Evolutionary conservation across 805 yeast genomes (phyloP).

Genomic region (Nakazawaea molendinolei): DNA sequence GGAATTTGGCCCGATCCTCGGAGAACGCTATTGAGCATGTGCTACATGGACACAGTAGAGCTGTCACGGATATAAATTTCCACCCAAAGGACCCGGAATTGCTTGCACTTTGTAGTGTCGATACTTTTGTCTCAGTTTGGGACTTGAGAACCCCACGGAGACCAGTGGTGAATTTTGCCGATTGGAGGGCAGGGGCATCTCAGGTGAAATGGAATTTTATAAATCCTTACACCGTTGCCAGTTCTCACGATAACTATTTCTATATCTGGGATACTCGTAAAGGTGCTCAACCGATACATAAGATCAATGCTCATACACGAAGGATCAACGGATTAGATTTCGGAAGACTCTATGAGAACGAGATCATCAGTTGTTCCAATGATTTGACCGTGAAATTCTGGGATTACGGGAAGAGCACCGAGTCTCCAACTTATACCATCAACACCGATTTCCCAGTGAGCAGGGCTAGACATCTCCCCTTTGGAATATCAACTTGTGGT

Average conservation of each 20-base stretch:
- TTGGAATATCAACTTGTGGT: slow-evolving; percentile 77
- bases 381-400: slow-evolving; percentile 81
- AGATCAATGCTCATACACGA: slow-evolving; percentile 70
- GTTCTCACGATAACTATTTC: slow-evolving; percentile 76
- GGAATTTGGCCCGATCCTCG: slow-evolving; percentile 73
- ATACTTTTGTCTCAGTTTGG: slow-evolving; percentile 84
- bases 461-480: slow-evolving; percentile 83
- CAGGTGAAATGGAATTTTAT: slow-evolving; percentile 90
- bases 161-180: slow-evolving; percentile 78
- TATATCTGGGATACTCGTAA: slow-evolving; percentile 85
- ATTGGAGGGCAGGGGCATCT: slow-evolving; percentile 91
- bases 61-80: slow-evolving; percentile 93
- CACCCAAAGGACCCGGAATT: slow-evolving; percentile 82
- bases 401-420: slow-evolving; percentile 45
- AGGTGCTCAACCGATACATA: slow-evolving; percentile 68
- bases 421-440: slow-evolving; percentile 50
- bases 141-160: slow-evolving; percentile 75
- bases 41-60: slow-evolving; percentile 84
- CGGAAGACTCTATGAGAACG: slow-evolving; percentile 49
- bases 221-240: slow-evolving; percentile 72
- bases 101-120: slow-evolving; percentile 89
- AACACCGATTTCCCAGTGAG: slow-evolving; percentile 79
- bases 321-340: slow-evolving; percentile 89
- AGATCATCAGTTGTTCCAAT: slow-evolving; percentile 76
- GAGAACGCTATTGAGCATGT: slow-evolving; percentile 76